A percentile compares a stretch with the other conserved stretches of the same genome.
Conservation (phyloP, 1,284 basidiomycete genomes). For the Cutaneotrichosporon spelunceum region DNA sequence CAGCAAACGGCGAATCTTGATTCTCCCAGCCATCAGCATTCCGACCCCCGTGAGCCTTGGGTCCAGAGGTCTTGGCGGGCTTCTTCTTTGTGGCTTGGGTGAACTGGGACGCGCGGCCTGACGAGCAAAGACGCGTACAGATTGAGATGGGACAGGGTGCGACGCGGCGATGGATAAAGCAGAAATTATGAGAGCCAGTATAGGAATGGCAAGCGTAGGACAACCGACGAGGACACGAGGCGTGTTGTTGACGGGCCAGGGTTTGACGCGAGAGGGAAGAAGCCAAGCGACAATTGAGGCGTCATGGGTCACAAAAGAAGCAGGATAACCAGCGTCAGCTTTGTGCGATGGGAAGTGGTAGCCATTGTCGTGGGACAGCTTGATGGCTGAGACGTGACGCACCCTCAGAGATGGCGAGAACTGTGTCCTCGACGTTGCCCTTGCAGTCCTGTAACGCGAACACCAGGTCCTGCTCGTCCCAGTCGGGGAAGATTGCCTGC, state of each 20-base stretch:
- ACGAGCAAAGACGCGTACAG: not conserved
- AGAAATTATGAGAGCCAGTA: not conserved
- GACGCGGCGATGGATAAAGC: not conserved
- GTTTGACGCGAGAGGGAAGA: not conserved
- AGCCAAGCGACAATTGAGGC: not conserved
- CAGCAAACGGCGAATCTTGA: constrained; percentile 30
- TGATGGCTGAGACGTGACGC: constrained; percentile 17
- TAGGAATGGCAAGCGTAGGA: not conserved
- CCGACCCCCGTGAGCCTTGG: constrained; percentile 38
- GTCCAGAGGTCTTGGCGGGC: constrained; percentile 36
- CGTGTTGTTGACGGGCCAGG: constrained; percentile 3
- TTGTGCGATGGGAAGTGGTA: not conserved
- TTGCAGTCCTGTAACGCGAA: constrained; percentile 50
- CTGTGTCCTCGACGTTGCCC: constrained; percentile 51
- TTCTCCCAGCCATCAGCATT: constrained; percentile 49
- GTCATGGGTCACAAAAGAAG: not conserved
- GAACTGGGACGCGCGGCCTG: constrained; percentile 53
- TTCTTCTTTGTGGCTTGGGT: constrained; percentile 49
- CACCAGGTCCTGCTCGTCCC: constrained; percentile 49
- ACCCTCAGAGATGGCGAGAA: constrained; percentile 51
- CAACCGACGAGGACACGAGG: not conserved
- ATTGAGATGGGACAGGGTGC: not conserved
- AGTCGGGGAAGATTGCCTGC: constrained; percentile 49
- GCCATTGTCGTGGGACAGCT: not conserved
- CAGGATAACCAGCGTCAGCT: constrained; percentile 9